phyloP scores from a whole-genome alignment of 164 flowering plant genomes.

The Berberis vulgaris region DNA sequence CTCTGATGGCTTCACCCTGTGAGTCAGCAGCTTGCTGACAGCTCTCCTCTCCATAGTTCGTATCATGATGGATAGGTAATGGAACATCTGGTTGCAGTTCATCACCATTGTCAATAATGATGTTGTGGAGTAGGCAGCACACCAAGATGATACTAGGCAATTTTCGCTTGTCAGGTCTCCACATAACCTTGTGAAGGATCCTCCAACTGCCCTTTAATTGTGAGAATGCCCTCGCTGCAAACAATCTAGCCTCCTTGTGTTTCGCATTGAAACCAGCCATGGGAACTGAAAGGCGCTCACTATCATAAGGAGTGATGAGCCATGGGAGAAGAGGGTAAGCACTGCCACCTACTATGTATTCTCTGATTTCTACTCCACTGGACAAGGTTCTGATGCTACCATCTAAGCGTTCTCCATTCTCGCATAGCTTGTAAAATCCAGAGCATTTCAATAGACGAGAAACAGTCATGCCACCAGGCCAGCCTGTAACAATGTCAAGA shows the following conservation, averaged over 20 bases:
- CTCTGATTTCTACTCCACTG: conserved; percentile 47
- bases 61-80: conserved; percentile 67
- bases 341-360: conserved; percentile 61
- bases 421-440: conserved; percentile 62
- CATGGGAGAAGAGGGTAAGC: conserved; percentile 82
- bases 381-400: conserved; percentile 27
- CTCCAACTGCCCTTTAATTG: conserved; percentile 88
- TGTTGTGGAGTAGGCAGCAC: conserved; percentile 90
- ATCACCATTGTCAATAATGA: conserved; percentile 70
- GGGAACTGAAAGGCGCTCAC: conserved; percentile 18
- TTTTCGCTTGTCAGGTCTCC: conserved; percentile 91
- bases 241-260: conserved; percentile 44
- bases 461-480: conserved; percentile 55
- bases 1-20: conserved; percentile 36
- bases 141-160: conserved; percentile 83
- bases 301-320: conserved; percentile 69
- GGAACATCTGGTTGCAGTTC: conserved; percentile 41
- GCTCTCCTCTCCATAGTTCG: conserved; percentile 45
- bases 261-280: conserved; percentile 31
- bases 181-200: conserved; percentile 89
- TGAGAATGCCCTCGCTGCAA: conserved; percentile 60
- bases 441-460: conserved; percentile 56
- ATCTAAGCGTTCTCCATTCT: conserved; percentile 47
- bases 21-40: conserved; percentile 51
- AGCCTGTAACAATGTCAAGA: conserved; percentile 85